Conservation (phyloP, 805 yeast genomes). For the Ogataea methylovora region DNA sequence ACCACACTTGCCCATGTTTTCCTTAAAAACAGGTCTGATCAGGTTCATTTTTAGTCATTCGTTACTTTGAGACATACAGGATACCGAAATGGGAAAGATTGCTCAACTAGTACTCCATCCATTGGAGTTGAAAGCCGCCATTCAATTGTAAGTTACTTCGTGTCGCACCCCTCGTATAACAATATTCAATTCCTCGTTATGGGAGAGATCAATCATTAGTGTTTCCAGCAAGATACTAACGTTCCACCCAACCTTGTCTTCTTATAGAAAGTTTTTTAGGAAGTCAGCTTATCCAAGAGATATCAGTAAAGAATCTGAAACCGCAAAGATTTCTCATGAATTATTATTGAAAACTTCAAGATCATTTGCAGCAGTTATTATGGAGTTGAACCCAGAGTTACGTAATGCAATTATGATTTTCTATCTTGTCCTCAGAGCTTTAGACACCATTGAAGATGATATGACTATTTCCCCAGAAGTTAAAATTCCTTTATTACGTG, state of each 20-base stretch:
- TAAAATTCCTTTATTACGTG: slow-evolving; percentile 69
- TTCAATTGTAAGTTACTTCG: slow-evolving; percentile 46
- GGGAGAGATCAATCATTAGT: too few species aligned
- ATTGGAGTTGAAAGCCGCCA: slow-evolving; percentile 56
- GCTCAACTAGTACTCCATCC: slow-evolving; percentile 62
- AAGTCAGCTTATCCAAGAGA: slow-evolving; percentile 44
- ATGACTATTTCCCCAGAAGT: slow-evolving; percentile 69
- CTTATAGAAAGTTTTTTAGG: slow-evolving; percentile 39
- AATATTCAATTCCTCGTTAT: not conserved
- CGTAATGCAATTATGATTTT: slow-evolving; percentile 77
- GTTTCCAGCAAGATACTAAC: too few species aligned
- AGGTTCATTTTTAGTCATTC: too few species aligned
- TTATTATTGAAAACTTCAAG: slow-evolving; percentile 69
- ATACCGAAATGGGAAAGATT: slow-evolving; percentile 48
- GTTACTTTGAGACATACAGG: too few species aligned
- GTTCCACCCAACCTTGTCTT: too few species aligned
- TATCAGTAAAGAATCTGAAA: slow-evolving; percentile 29
- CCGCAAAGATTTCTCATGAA: slow-evolving; percentile 56
- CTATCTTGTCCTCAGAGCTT: slow-evolving; percentile 79
- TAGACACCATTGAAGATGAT: slow-evolving; percentile 95
- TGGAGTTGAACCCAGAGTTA: slow-evolving; percentile 85
- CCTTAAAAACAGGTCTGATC: too few species aligned
- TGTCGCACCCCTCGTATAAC: not conserved
- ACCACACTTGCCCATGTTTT: too few species aligned
- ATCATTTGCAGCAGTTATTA: slow-evolving; percentile 90